A percentile compares a stretch with the other conserved stretches of the same genome.
Conservation (phyloP, 441 rosid genomes). For the Euphorbia schlechtendalii region DNA sequence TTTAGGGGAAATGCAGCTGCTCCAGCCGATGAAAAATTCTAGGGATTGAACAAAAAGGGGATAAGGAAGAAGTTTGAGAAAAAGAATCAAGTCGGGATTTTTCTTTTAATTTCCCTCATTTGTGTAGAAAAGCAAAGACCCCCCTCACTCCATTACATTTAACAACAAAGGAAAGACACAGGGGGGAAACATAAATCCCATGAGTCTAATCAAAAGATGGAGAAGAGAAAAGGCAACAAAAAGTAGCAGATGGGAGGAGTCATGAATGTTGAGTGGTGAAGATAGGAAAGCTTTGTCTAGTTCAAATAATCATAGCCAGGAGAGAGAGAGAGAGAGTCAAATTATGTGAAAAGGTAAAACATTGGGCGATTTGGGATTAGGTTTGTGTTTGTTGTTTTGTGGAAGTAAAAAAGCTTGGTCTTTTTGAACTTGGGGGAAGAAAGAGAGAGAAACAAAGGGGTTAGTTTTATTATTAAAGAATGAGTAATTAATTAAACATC, state of each 20-base stretch:
- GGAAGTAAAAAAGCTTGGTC: slow-evolving; percentile 22
- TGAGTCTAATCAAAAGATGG: slow-evolving; percentile 25
- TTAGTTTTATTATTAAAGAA: slow-evolving; percentile 31
- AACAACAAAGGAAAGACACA: slow-evolving; percentile 24
- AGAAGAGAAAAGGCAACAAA: slow-evolving; percentile 8
- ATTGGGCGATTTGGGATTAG: slow-evolving; percentile 25
- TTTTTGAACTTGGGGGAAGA: slow-evolving; percentile 20
- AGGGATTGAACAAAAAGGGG: slow-evolving; percentile 16
- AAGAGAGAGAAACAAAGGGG: slow-evolving; percentile 18
- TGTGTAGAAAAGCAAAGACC: slow-evolving; percentile 30
- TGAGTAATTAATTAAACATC: too few species aligned
- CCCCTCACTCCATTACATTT: slow-evolving; percentile 22
- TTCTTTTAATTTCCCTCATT: slow-evolving; percentile 41
- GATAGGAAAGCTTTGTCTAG: slow-evolving; percentile 28
- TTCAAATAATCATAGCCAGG: slow-evolving; percentile 26
- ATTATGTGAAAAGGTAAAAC: slow-evolving; percentile 13
- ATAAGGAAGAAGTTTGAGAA: background rate
- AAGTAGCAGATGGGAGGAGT: slow-evolving; percentile 26
- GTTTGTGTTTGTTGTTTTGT: slow-evolving; percentile 32
- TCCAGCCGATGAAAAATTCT: slow-evolving; percentile 17
- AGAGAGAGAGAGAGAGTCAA: slow-evolving; percentile 14
- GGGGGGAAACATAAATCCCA: slow-evolving; percentile 31
- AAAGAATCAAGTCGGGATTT: slow-evolving; percentile 13
- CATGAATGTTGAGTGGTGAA: slow-evolving; percentile 17
- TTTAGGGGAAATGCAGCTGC: slow-evolving; percentile 32